Percentiles rank a stretch among this genome's conserved stretches.
phyloP scores from a whole-genome alignment of 768 basidiomycete genomes.

The Lactifluus subvellereus region DNA sequence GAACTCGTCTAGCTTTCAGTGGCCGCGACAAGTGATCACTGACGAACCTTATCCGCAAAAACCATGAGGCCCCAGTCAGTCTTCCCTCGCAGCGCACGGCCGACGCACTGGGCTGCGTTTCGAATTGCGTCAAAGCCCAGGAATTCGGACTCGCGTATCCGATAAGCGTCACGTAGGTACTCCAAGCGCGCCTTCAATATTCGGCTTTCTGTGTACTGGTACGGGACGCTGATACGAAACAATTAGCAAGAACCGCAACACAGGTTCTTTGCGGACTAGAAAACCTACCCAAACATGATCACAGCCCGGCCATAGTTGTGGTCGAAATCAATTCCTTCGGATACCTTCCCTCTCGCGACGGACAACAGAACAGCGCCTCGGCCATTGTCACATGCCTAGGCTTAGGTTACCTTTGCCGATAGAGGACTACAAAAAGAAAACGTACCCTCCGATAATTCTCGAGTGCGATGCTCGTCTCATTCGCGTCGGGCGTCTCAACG shows the following conservation, averaged over 20 bases:
- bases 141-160: constrained; percentile 97
- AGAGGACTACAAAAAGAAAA: not conserved
- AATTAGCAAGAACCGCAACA: not conserved
- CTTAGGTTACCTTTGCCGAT: not conserved
- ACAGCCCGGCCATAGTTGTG: constrained; percentile 99
- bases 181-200: constrained; percentile 96
- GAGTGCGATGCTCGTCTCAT: constrained; percentile 95
- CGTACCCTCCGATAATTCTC: constrained; percentile 92
- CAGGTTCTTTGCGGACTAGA: not conserved
- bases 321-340: constrained; percentile 99
- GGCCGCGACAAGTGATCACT: not conserved
- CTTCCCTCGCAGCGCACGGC: constrained; percentile 94
- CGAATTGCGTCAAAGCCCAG: constrained; percentile 99
- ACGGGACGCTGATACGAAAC: constrained; percentile 61
- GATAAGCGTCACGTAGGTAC: constrained; percentile 96
- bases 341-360: constrained; percentile 97
- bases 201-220: constrained; percentile 97
- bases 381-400: constrained; percentile 95
- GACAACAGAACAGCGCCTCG: constrained; percentile 94
- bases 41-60: constrained; percentile 92
- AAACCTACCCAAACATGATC: constrained; percentile 94
- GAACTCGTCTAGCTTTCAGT: constrained; percentile 5
- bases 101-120: constrained; percentile 98
- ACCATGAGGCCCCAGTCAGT: constrained; percentile 99
- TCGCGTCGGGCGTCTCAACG: constrained; percentile 98